Conservation (phyloP, 2,329 filamentous ascomycete species). For the Sphaerulina musiva region DNA sequence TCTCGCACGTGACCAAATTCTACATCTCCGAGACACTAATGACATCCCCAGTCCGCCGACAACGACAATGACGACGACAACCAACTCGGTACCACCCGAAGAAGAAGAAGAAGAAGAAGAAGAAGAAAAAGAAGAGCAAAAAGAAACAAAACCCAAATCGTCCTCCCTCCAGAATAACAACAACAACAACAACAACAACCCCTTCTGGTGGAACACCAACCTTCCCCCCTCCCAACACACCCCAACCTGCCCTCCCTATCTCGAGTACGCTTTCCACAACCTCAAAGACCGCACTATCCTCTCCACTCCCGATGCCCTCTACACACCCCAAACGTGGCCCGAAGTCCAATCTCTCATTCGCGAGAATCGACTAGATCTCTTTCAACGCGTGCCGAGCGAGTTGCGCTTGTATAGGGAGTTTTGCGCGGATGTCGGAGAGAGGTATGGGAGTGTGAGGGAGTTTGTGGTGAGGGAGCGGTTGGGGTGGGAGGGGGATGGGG, state of each 20-base stretch:
- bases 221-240: constrained; percentile 58
- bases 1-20: background rate
- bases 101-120: background rate
- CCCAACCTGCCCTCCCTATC: constrained; percentile 63
- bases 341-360: constrained; percentile 58
- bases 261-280: constrained; percentile 48
- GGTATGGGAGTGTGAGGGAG: constrained; percentile 69
- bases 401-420: constrained; percentile 72
- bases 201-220: constrained; percentile 90
- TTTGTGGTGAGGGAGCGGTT: constrained; percentile 69
- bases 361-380: constrained; percentile 64
- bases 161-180: background rate
- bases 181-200: constrained; percentile 1
- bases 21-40: background rate
- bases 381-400: constrained; percentile 70
- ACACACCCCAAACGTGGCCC: constrained; percentile 60
- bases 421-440: constrained; percentile 54
- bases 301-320: constrained; percentile 61
- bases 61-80: background rate
- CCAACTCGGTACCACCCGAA: background rate
- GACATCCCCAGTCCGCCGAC: background rate
- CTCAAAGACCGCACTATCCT: constrained; percentile 66
- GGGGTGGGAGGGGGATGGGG: constrained; percentile 50
- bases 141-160: background rate
- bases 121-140: too few species aligned